These are phyloP conservation scores for Neocatenulostroma microsporum DNA, from an alignment of 2,329 filamentous ascomycete genomes.

Conservation along the genomic window DNA sequence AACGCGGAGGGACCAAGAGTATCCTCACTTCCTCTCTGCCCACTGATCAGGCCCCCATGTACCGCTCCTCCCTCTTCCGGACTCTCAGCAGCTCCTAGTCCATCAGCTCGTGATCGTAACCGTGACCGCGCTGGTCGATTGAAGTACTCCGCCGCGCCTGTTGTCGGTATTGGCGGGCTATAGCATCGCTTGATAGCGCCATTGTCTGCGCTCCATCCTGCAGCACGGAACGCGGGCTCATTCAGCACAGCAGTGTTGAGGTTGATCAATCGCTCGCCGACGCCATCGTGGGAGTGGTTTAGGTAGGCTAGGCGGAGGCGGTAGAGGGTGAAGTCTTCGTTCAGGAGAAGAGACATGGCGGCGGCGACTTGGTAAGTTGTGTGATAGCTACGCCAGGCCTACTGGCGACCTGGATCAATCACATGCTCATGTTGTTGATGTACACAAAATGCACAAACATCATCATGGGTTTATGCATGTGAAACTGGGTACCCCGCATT, in stretches of 20 bases:
- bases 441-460: too few relatives aligned
- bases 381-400: not conserved
- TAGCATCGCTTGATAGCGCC: conserved; percentile 74
- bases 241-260: conserved; percentile 73
- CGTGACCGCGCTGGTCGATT: conserved; percentile 45
- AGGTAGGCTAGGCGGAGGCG: conserved; percentile 75
- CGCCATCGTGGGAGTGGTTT: conserved; percentile 70
- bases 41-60: conserved; percentile 65
- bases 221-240: conserved; percentile 71
- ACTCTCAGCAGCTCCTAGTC: conserved; percentile 33
- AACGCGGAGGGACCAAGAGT: conserved; percentile 56
- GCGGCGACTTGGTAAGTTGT: conserved; percentile 4
- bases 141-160: conserved; percentile 70
- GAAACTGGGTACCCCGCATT: too few relatives aligned
- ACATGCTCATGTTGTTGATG: not conserved
- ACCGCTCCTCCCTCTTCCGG: conserved; percentile 66
- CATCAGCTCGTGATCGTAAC: conserved; percentile 9
- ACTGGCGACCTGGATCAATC: not conserved
- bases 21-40: conserved; percentile 55
- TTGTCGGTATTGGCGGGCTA: conserved; percentile 77
- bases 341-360: conserved; percentile 32
- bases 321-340: conserved; percentile 61
- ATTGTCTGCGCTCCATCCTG: conserved; percentile 68
- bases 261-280: conserved; percentile 75
- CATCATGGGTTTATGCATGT: too few relatives aligned